Evolutionary conservation across 2,329 filamentous ascomycete genomes (phyloP), one percentile per base, ranked within the genome.

Genomic region (Gremmenia infestans): DNA sequence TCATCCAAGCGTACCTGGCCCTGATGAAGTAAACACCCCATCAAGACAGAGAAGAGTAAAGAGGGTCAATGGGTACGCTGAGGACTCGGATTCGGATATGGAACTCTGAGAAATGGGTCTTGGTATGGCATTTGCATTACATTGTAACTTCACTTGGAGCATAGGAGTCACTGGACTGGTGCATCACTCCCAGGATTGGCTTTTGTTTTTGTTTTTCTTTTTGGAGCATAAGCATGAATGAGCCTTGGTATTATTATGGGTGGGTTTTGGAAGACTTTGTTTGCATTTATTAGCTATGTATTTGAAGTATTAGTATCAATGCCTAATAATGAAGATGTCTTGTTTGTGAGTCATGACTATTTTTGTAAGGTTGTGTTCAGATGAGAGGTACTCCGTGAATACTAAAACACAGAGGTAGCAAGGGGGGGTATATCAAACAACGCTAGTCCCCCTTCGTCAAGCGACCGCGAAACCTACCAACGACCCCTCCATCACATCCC

Each of bases 1-100:
- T 4, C 74, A 86, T 65, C 80, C 81, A 2, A 72, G 72, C 40
- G 57, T 70, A n/a, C 65, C 72, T 6, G 67, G 63, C n/a, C 68
- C 70, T 36, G 67, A 68, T 37, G 72, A 72, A 48, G 43, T 43
- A 8, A 63, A 64, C 25, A 70, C 60, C 48, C 66, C 63, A 17
- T 61, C 60, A 48, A 63, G 68, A 53, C 68, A 70, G 54, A 64
- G 69, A 54, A 64, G 59, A 60, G 69, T 68, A 11, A 71, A 70
- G 57, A 60, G 63, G 53, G 62, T 65, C 7, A 65, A 63, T 60
- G 69, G 66, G 11, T 71, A 71, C 55, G 67, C 67, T 6, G 68
- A 70, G 55, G 62, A 67, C 55, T 67, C 67, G 25, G 66, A 56
- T 15, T 65, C 62, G 14, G 66, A 68, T 14, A 39, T 64, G 51